phyloP scores from a whole-genome alignment of 768 basidiomycete species.

The Termitomyces sp. region DNA sequence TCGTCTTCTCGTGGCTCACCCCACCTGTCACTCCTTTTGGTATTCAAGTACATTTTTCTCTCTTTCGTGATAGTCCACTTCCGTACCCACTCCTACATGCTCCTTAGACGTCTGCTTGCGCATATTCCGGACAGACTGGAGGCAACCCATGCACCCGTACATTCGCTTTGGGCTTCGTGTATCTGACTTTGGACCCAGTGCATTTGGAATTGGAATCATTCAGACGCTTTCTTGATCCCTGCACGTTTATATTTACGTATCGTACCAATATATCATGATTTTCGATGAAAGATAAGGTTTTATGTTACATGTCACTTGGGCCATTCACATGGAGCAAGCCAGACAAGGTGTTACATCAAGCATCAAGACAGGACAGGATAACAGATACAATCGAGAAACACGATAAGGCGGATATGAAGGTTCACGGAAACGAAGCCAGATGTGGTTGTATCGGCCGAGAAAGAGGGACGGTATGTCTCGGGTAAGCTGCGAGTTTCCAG shows the following conservation, averaged over 20 bases:
- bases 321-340: background rate
- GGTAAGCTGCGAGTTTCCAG: background rate
- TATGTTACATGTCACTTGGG: background rate
- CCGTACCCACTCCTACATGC: slow-evolving; percentile 1
- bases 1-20: background rate
- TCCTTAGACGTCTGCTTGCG: background rate
- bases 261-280: background rate
- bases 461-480: background rate
- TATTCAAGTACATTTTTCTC: background rate
- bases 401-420: background rate
- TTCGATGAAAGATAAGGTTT: background rate
- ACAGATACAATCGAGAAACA: background rate
- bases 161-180: background rate
- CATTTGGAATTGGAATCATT: slow-evolving; percentile 4
- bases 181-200: background rate
- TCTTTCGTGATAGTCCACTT: background rate
- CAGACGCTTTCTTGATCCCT: background rate
- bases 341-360: background rate
- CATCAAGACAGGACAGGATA: background rate
- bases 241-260: slow-evolving; percentile 1
- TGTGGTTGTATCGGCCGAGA: background rate
- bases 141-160: background rate
- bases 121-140: background rate
- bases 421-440: background rate
- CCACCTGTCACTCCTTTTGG: background rate